phyloP scores from a whole-genome alignment of 805 yeast genomes.

The Wickerhamomyces hampshirensis region DNA sequence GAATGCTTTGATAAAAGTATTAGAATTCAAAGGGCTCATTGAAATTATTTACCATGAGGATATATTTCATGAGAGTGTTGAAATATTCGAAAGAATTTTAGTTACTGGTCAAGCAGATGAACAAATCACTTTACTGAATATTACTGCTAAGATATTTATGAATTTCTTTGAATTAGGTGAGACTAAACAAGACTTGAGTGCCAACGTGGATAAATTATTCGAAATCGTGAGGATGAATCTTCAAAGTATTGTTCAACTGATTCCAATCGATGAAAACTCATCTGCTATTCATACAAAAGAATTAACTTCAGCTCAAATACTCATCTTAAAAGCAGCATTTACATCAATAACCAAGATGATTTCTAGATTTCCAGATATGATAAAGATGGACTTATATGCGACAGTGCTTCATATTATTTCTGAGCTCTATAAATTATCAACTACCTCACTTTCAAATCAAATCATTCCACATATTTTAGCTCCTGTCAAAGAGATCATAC shows the following conservation, averaged over 20 bases:
- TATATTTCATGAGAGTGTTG: constrained; percentile 71
- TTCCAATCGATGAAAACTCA: constrained; percentile 50
- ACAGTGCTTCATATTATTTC: constrained; percentile 53
- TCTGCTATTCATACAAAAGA: constrained; percentile 1
- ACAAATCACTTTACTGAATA: constrained; percentile 44
- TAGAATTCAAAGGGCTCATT: constrained; percentile 53
- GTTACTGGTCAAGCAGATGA: constrained; percentile 47
- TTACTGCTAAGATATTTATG: constrained; percentile 51
- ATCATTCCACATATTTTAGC: constrained; percentile 50
- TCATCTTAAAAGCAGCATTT: constrained; percentile 44
- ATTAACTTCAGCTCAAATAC: constrained; percentile 27
- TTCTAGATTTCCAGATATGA: constrained; percentile 58
- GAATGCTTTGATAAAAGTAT: constrained; percentile 49
- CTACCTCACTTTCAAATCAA: constrained; percentile 25
- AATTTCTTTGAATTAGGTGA: constrained; percentile 34
- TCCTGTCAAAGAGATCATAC: constrained; percentile 41
- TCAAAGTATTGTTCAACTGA: constrained; percentile 51
- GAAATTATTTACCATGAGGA: constrained; percentile 58
- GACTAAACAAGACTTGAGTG: constrained; percentile 39
- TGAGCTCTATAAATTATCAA: constrained; percentile 28
- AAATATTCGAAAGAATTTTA: constrained; percentile 67
- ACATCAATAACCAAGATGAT: constrained; percentile 57
- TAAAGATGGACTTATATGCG: constrained; percentile 65
- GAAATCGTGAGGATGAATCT: constrained; percentile 71
- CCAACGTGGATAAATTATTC: constrained; percentile 72